Evolutionary conservation across 1,284 basidiomycete genomes (phyloP).

Genomic region (Grifola frondosa): DNA sequence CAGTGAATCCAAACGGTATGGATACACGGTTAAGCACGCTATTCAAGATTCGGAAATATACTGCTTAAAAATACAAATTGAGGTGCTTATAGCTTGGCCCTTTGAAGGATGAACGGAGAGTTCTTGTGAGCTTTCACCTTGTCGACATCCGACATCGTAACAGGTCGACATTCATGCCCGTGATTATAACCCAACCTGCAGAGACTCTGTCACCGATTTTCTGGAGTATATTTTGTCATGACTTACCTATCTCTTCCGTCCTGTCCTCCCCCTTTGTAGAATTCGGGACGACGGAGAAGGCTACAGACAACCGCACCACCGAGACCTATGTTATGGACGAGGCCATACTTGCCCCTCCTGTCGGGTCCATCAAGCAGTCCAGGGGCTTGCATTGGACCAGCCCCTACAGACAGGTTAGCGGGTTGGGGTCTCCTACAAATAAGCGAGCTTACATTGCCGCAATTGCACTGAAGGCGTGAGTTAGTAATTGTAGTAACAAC

Average conservation of each 20-base stretch:
- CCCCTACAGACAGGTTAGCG: conserved; percentile 46
- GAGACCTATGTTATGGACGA: conserved; percentile 84
- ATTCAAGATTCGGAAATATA: background rate
- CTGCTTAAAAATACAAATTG: too few species aligned
- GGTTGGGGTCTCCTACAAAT: background rate
- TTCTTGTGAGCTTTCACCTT: conserved; percentile 68
- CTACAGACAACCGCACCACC: conserved; percentile 80
- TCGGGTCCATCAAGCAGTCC: conserved; percentile 63
- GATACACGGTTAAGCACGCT: background rate
- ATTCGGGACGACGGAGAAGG: conserved; percentile 71
- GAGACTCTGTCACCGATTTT: conserved; percentile 1
- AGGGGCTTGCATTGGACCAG: conserved; percentile 79
- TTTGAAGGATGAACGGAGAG: conserved; percentile 29
- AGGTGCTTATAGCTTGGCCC: conserved; percentile 26
- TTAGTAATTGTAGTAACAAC: conserved; percentile 9
- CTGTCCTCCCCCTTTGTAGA: conserved; percentile 57
- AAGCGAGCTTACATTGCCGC: conserved; percentile 53
- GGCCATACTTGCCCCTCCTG: conserved; percentile 72
- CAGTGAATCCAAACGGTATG: background rate
- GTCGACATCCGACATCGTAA: conserved; percentile 65
- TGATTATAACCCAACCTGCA: conserved; percentile 79
- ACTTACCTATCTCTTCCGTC: conserved; percentile 68
- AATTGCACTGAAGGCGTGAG: conserved; percentile 60
- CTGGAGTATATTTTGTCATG: background rate
- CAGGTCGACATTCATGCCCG: conserved; percentile 60